Evolutionary conservation across 2,329 filamentous ascomycete genomes (phyloP).

Genomic region (Hypoxylon sp.): DNA sequence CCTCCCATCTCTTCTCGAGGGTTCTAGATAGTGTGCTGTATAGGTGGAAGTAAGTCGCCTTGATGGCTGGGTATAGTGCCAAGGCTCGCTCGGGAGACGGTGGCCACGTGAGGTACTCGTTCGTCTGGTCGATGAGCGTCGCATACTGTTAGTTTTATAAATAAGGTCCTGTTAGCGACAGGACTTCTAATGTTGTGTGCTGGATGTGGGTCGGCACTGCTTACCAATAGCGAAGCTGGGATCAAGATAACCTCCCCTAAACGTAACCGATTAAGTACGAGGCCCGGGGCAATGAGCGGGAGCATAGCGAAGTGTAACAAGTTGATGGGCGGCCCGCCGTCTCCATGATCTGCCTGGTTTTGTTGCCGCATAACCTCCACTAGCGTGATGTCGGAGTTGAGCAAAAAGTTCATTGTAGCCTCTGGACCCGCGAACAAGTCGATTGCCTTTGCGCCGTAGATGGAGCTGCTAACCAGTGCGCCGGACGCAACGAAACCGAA

Average conservation of each 20-base stretch:
- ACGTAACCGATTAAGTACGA: slow-evolving; percentile 77
- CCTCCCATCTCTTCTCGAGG: slow-evolving; percentile 65
- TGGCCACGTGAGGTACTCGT: slow-evolving; percentile 66
- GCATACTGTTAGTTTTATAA: slow-evolving; percentile 59
- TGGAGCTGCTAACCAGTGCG: slow-evolving; percentile 65
- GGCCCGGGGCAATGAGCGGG: slow-evolving; percentile 75
- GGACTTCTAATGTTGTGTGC: neutral
- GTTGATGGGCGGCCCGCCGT: slow-evolving; percentile 37
- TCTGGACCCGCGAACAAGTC: slow-evolving; percentile 67
- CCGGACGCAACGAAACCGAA: slow-evolving; percentile 70
- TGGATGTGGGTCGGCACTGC: slow-evolving; percentile 2
- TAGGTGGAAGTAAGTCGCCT: slow-evolving; percentile 59
- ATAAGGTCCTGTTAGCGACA: slow-evolving; percentile 13
- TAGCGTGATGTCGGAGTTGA: slow-evolving; percentile 32
- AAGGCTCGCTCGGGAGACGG: slow-evolving; percentile 68
- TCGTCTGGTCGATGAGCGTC: slow-evolving; percentile 62
- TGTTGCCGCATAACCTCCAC: slow-evolving; percentile 32
- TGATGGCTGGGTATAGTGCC: slow-evolving; percentile 63
- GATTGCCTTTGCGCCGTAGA: slow-evolving; percentile 68
- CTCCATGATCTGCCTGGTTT: neutral
- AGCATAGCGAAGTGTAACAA: slow-evolving; percentile 56
- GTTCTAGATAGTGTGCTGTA: slow-evolving; percentile 64
- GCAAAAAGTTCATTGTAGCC: slow-evolving; percentile 60
- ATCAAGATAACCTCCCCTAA: slow-evolving; percentile 66
- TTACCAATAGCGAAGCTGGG: slow-evolving; percentile 53